Percentiles rank a stretch among this genome's conserved stretches.
These are phyloP conservation scores for Coemansia sp. DNA, from an alignment of 192 early-diverging fungal genomes.

Conservation along the genomic window DNA sequence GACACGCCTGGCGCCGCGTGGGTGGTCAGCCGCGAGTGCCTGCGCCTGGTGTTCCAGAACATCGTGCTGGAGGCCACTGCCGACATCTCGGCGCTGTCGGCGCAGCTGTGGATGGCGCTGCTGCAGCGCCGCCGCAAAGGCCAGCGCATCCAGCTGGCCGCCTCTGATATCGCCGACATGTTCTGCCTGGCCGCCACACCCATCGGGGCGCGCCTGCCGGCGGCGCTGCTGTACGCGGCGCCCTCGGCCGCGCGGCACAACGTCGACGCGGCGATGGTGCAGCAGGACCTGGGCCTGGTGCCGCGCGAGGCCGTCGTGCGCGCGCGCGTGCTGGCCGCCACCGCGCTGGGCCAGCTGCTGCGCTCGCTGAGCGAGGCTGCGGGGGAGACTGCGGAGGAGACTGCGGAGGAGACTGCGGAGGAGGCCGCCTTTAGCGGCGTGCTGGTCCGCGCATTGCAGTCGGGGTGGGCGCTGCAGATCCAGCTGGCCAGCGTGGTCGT, in stretches of 20 bases:
- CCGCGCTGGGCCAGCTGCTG: conserved; percentile 78
- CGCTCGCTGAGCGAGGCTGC: too few species aligned
- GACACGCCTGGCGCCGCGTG: conserved; percentile 74
- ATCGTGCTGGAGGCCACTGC: conserved; percentile 84
- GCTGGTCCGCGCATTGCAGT: conserved; percentile 65
- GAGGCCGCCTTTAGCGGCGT: conserved; percentile 58
- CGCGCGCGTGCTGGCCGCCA: conserved; percentile 76
- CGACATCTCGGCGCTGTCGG: conserved; percentile 28
- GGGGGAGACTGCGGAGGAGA: too few species aligned
- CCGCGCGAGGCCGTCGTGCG: conserved; percentile 75
- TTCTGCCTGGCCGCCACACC: conserved; percentile 84
- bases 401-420: conserved; percentile 55
- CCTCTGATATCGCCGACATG: conserved; percentile 37
- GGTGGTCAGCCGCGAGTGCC: conserved; percentile 72
- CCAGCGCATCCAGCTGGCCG: conserved; percentile 23
- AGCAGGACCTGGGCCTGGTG: conserved; percentile 88
- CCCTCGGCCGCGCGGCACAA: conserved; percentile 59
- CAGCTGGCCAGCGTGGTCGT: conserved; percentile 74
- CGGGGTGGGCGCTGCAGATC: conserved; percentile 77
- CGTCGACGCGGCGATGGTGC: conserved; percentile 89
- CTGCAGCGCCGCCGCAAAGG: conserved; percentile 30
- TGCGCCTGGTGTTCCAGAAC: conserved; percentile 90
- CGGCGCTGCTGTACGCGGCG: conserved; percentile 33
- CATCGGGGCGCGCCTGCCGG: conserved; percentile 77
- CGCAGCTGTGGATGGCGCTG: conserved; percentile 69